Percentiles rank a stretch among this genome's conserved stretches.
Conservation (phyloP, 345 rosid genomes). For the Passiflora organensis region DNA sequence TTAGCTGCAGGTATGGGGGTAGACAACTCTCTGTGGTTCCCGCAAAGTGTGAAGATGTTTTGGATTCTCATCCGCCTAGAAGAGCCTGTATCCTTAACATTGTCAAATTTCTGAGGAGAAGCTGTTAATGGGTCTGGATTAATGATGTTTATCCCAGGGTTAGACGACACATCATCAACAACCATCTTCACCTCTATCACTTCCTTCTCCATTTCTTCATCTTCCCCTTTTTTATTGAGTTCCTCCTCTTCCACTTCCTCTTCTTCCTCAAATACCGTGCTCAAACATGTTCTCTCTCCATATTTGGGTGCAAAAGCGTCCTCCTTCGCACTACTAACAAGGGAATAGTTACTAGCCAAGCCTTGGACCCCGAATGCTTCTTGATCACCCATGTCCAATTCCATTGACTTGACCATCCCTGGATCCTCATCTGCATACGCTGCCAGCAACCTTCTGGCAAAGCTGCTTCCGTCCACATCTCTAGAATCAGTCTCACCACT, state of each 20-base stretch:
- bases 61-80: constrained; percentile 66
- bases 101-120: constrained; percentile 26
- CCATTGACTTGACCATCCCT: constrained; percentile 99
- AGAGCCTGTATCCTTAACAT: constrained; percentile 46
- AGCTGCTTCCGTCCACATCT: constrained; percentile 52
- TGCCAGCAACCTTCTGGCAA: constrained; percentile 61
- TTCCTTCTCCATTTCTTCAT: constrained; percentile 76
- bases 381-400: constrained; percentile 69
- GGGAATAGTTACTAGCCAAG: no score
- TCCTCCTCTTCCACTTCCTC: constrained; percentile 47
- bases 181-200: constrained; percentile 65
- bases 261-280: constrained; percentile 93
- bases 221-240: constrained; percentile 26
- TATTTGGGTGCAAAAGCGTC: constrained; percentile 20
- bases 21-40: constrained; percentile 82
- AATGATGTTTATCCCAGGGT: constrained; percentile 8
- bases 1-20: constrained; percentile 31
- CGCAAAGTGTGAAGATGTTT: constrained; percentile 88
- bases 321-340: no score
- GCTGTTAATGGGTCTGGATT: constrained; percentile 14
- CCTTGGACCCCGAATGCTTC: constrained; percentile 21
- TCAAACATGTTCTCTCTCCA: constrained; percentile 54
- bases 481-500: constrained; percentile 26
- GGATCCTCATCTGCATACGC: constrained; percentile 68
- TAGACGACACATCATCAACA: constrained; percentile 10